phyloP scores from a whole-genome alignment of 2,329 filamentous ascomycete genomes.

The Nemania bipapillata region DNA sequence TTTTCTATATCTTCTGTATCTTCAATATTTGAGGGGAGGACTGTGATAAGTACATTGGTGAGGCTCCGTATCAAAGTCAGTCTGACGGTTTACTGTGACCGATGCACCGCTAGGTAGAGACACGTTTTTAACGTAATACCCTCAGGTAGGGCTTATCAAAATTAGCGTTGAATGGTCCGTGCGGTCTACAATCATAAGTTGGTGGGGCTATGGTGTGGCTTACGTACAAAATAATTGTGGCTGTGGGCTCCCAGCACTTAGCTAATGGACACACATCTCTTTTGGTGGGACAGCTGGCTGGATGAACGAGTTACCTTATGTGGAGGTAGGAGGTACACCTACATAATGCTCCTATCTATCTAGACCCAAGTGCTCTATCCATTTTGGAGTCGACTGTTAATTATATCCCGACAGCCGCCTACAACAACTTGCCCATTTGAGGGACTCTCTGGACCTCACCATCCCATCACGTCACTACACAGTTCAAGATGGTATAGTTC shows the following conservation, averaged over 20 bases:
- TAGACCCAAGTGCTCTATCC: background rate
- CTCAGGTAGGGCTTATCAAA: too few relatives aligned
- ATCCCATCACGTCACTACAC: background rate
- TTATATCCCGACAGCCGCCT: slow-evolving; percentile 19
- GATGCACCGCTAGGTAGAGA: too few relatives aligned
- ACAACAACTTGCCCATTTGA: slow-evolving; percentile 10
- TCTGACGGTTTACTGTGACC: too few relatives aligned
- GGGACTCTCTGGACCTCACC: slow-evolving; percentile 6
- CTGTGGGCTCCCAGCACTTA: too few relatives aligned
- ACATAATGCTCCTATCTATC: slow-evolving; percentile 8
- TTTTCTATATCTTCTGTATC: too few relatives aligned
- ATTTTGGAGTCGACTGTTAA: slow-evolving; percentile 6
- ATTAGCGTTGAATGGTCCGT: too few relatives aligned
- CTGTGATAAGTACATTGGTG: too few relatives aligned
- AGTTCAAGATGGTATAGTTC: slow-evolving; percentile 45
- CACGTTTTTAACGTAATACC: too few relatives aligned
- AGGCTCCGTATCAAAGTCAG: too few relatives aligned
- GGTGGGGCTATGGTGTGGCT: background rate
- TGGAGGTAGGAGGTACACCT: background rate
- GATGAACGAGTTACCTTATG: background rate
- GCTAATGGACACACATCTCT: background rate
- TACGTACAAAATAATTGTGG: background rate
- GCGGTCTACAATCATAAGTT: too few relatives aligned
- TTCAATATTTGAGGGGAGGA: too few relatives aligned
- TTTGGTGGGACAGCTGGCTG: slow-evolving; percentile 39